Conservation (phyloP, 495 filamentous ascomycete genomes). For the Barbatosphaeria neglecta region DNA sequence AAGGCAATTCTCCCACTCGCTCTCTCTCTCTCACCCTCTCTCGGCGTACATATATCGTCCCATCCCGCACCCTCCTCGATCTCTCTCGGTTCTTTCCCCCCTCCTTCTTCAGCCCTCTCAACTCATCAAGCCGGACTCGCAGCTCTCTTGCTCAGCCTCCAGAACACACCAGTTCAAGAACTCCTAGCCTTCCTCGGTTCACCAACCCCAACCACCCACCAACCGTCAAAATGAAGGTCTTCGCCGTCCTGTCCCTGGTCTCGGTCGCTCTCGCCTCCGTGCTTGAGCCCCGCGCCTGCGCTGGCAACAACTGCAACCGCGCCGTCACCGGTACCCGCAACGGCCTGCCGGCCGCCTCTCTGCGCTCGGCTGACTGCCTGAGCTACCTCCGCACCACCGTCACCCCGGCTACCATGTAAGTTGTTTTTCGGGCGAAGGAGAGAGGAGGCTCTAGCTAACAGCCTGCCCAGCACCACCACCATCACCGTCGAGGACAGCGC, state of each 20-base stretch:
- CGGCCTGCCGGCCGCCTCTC: slow-evolving; percentile 10
- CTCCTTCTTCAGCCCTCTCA: neutral
- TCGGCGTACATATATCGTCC: neutral
- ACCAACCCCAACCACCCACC: neutral
- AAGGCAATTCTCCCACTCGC: too few species aligned
- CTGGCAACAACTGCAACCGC: slow-evolving; percentile 25
- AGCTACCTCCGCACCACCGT: slow-evolving; percentile 21
- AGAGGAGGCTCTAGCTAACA: neutral
- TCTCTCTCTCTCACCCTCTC: neutral
- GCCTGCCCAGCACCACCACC: slow-evolving; percentile 8
- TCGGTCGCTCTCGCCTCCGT: slow-evolving; percentile 11
- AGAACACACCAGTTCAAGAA: too few species aligned
- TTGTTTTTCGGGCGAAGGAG: neutral
- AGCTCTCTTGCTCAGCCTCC: neutral
- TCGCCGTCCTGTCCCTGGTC: slow-evolving; percentile 15
- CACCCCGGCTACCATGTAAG: slow-evolving; percentile 17
- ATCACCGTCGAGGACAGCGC: slow-evolving; percentile 14
- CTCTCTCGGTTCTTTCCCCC: too few species aligned
- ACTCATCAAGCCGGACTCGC: neutral
- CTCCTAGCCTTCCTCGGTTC: neutral
- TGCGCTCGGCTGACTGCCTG: slow-evolving; percentile 17
- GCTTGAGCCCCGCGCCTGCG: slow-evolving; percentile 11
- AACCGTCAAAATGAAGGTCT: slow-evolving; percentile 19
- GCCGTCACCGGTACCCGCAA: slow-evolving; percentile 18
- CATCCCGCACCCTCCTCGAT: neutral